Base-by-base conservation (phyloP, 2,329 filamentous ascomycete genomes). In the Tolypocladium pustulatum region DNA sequence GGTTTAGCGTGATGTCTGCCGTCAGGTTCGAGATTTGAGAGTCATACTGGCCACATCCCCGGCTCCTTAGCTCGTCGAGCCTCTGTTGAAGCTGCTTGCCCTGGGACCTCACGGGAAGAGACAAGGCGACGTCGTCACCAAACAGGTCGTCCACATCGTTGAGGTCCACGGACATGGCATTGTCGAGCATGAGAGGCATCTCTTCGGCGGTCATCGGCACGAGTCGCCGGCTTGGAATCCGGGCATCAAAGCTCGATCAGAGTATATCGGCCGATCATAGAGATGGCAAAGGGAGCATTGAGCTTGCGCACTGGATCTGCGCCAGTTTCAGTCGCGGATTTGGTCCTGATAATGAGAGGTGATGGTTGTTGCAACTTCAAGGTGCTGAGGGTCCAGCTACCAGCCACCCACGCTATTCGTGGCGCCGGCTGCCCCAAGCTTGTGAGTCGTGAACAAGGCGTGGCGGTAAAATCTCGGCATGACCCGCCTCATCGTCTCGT, bases 41-140 rank as follows among this genome's bases (percentile, higher is more conserved):
- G 20, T 22, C 86, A 75, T 83, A 94, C 91, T 91, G 88, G 78
- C 87, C 90, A 71, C 89, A 94, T 20, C 91, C 91, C 60, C 83
- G 83, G 59, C 81, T 77, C 63, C 88, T 84, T 65, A 94, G 78
- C 67, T 95, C 89, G 69, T 94, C 89, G 41, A 96, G 73, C 58
- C 89, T 83, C 67, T 87, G 83, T 38, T 85, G 81, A 25, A 96
- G 79, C 58, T 87, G 84, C 71, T 88, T 90, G 41, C 66, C 66
- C 55, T 70, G 71, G 4, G 65, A 58, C 40, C 67, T 63, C 27
- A 85, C 72, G 15, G 81, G 75, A 20, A 88, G 73, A 53, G 78
- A 79, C 61, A 82, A 69, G 64, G 83, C 81, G 69, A 84, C 81
- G 62, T 85, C 81, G 69, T 91, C 88, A 41, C 86, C 88, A 69